Evolutionary conservation across 2,329 filamentous ascomycete genomes (phyloP).

Genomic region (Beauveria australis): DNA sequence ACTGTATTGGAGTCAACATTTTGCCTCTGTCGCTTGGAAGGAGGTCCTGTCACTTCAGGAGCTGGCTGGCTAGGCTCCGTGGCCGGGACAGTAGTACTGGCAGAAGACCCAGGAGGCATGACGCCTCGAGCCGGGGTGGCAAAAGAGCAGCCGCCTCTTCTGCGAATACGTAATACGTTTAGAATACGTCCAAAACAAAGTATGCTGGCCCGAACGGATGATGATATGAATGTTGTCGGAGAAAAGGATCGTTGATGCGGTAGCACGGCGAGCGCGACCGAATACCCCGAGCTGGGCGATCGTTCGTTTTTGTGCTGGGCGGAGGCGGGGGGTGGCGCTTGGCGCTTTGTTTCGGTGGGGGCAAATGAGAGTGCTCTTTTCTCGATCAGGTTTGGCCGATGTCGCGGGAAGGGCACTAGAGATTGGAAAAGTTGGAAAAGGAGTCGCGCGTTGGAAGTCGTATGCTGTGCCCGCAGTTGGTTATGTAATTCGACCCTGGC

Average conservation of each 20-base stretch:
- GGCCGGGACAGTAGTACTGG: not conserved
- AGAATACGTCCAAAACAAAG: not conserved
- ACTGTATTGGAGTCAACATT: not conserved
- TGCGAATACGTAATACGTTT: not conserved
- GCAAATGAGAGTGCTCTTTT: not conserved
- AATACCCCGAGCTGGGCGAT: conserved; percentile 3
- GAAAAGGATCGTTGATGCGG: not conserved
- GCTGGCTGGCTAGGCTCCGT: not conserved
- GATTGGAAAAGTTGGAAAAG: not conserved
- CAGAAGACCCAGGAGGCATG: conserved; percentile 4
- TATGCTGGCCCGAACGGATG: not conserved
- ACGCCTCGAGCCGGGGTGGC: not conserved
- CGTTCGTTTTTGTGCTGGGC: not conserved
- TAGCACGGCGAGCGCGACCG: conserved; percentile 2
- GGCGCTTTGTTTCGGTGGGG: not conserved
- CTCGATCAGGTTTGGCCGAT: not conserved
- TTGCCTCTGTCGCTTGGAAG: conserved; percentile 1
- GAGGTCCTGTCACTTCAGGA: not conserved
- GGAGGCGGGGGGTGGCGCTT: not conserved
- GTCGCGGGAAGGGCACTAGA: not conserved
- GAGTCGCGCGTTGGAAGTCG: not conserved
- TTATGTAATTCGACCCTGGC: conserved; percentile 1
- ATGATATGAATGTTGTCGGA: not conserved
- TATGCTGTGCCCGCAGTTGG: not conserved
- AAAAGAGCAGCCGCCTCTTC: not conserved